phyloP scores from a whole-genome alignment of 495 filamentous ascomycete species.

The Apodospora peruviana region DNA sequence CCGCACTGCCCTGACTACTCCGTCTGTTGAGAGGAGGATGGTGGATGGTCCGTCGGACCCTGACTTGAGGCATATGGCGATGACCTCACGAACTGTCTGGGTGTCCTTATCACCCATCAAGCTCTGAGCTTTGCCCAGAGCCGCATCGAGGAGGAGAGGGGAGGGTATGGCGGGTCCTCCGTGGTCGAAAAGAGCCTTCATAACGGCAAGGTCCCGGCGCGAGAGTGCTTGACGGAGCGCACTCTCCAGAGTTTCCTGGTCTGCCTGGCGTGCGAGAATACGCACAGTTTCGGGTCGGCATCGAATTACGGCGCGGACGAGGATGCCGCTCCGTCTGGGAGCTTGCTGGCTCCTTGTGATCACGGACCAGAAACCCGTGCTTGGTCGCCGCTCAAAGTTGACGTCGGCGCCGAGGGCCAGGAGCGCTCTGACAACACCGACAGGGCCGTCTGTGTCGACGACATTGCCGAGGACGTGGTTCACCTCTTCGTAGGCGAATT shows the following conservation, averaged over 20 bases:
- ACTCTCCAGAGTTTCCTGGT: slow-evolving; percentile 26
- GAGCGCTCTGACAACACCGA: slow-evolving; percentile 22
- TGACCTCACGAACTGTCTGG: slow-evolving; percentile 8
- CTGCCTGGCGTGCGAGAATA: slow-evolving; percentile 20
- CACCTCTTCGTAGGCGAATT: slow-evolving; percentile 21
- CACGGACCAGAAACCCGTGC: slow-evolving; percentile 16
- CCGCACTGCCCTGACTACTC: slow-evolving; percentile 16
- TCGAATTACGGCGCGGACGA: slow-evolving; percentile 19
- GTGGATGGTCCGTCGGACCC: slow-evolving; percentile 23
- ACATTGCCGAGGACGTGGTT: slow-evolving; percentile 24
- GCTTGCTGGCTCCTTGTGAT: slow-evolving; percentile 12
- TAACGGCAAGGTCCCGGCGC: slow-evolving; percentile 16
- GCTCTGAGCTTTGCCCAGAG: slow-evolving; percentile 11
- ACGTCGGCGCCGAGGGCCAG: slow-evolving; percentile 25
- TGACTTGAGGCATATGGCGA: slow-evolving; percentile 21
- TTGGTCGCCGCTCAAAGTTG: slow-evolving; percentile 21
- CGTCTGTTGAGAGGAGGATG: slow-evolving; percentile 15
- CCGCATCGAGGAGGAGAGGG: slow-evolving; percentile 19
- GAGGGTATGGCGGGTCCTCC: slow-evolving; percentile 21
- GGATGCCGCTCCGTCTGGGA: slow-evolving; percentile 19
- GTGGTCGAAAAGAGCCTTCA: slow-evolving; percentile 21
- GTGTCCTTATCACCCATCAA: slow-evolving; percentile 8
- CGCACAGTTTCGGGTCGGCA: slow-evolving; percentile 23
- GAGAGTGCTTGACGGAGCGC: slow-evolving; percentile 24
- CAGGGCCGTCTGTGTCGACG: slow-evolving; percentile 20